These are phyloP conservation scores for Sechiopsis laciniata DNA, from an alignment of 306 rosid species.

Conservation along the genomic window DNA sequence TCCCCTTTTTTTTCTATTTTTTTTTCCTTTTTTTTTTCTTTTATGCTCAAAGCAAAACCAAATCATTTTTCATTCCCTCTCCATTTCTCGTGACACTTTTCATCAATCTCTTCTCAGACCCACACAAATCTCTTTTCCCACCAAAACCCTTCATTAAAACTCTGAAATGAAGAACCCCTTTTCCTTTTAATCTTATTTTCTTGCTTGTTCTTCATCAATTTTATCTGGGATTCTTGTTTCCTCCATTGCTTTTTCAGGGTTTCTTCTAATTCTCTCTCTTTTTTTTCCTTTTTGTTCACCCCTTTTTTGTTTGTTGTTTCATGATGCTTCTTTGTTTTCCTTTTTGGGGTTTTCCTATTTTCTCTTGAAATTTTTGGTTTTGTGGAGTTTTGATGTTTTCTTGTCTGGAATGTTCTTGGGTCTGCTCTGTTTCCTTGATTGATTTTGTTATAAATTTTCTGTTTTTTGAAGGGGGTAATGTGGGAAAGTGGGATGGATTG, in stretches of 20 bases:
- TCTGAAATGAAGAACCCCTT: not conserved
- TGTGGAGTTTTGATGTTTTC: not conserved
- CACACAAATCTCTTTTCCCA: slow-evolving; percentile 14
- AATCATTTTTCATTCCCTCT: not conserved
- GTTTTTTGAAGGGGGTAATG: no score
- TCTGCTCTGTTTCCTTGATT: not conserved
- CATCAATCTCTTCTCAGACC: not conserved
- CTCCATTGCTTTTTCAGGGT: slow-evolving; percentile 13
- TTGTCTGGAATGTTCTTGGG: slow-evolving; percentile 10
- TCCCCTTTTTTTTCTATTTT: not conserved
- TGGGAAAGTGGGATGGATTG: not conserved
- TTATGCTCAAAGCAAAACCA: not conserved
- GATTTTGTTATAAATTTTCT: not conserved
- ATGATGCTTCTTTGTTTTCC: not conserved
- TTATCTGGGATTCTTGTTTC: not conserved
- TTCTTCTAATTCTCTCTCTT: not conserved
- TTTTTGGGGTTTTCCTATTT: not conserved
- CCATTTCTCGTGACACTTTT: slow-evolving; percentile 13
- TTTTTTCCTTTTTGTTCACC: not conserved
- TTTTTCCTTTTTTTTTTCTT: not conserved
- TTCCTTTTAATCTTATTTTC: not conserved
- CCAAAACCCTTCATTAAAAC: not conserved
- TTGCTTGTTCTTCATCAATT: not conserved
- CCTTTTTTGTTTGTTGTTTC: not conserved
- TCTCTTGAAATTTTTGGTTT: not conserved